These are phyloP conservation scores for Jacaranda copaia DNA, from an alignment of 257 asterid genomes.

Conservation along the genomic window DNA sequence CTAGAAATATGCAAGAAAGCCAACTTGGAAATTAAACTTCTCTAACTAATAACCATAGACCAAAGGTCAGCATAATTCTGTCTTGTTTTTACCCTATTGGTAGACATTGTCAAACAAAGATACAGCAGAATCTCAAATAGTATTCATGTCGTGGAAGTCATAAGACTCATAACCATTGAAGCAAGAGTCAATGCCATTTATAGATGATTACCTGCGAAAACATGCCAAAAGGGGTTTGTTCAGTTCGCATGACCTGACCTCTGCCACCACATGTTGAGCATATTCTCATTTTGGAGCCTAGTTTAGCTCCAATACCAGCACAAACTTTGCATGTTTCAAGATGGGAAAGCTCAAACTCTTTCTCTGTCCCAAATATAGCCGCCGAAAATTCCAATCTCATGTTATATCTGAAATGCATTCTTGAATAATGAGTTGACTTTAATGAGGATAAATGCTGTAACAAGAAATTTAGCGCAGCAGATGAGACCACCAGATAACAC, in stretches of 20 bases:
- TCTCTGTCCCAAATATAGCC: conserved; percentile 94
- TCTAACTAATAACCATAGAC: conserved; percentile 6
- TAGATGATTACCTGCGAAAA: conserved; percentile 83
- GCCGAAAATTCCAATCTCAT: conserved; percentile 84
- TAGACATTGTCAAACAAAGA: conserved; percentile 20
- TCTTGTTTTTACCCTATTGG: conserved; percentile 8
- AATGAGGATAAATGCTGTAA: conserved; percentile 18
- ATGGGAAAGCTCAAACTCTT: conserved; percentile 90
- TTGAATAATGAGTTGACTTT: conserved; percentile 37
- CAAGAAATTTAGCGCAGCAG: conserved; percentile 25
- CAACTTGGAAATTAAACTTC: conserved; percentile 9
- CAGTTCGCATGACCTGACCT: conserved; percentile 99
- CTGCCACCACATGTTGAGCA: conserved; percentile 99
- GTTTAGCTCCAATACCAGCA: conserved; percentile 94
- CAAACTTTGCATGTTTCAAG: conserved; percentile 93
- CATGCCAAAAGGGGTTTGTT: conserved; percentile 99
- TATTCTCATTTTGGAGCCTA: conserved; percentile 93
- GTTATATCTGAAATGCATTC: conserved; percentile 73
- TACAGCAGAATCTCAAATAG: background rate
- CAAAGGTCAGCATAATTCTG: background rate
- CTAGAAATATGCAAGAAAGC: conserved; percentile 6
- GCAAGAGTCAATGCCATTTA: conserved; percentile 22
- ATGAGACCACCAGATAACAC: conserved; percentile 12
- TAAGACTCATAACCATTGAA: conserved; percentile 29
- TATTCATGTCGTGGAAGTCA: conserved; percentile 20